Conservation (phyloP, 257 asterid genomes). For the Rubia yunnanensis region DNA sequence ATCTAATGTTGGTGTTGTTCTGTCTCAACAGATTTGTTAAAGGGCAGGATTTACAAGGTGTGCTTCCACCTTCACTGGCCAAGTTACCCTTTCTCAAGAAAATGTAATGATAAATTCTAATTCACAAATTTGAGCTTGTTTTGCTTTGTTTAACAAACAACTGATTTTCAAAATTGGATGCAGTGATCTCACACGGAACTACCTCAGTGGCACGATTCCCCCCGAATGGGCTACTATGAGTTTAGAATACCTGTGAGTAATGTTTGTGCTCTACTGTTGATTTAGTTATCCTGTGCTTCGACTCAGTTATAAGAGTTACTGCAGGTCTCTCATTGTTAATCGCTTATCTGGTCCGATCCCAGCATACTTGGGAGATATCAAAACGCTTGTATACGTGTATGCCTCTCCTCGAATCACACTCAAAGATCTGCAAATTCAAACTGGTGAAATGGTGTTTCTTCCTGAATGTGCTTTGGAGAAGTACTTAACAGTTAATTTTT, state of each 20-base stretch:
- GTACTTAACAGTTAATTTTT: neutral
- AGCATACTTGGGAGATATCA: slow-evolving; percentile 41
- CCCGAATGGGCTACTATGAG: slow-evolving; percentile 48
- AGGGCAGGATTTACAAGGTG: slow-evolving; percentile 56
- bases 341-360: slow-evolving; percentile 62
- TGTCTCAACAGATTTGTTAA: slow-evolving; percentile 27
- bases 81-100: slow-evolving; percentile 38
- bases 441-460: neutral
- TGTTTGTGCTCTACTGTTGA: neutral
- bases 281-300: neutral
- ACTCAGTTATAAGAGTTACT: neutral
- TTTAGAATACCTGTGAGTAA: slow-evolving; percentile 36
- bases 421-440: neutral
- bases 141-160: neutral
- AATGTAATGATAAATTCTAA: slow-evolving; percentile 24
- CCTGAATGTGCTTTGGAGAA: neutral
- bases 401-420: slow-evolving; percentile 8
- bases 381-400: slow-evolving; percentile 32
- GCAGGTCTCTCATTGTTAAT: slow-evolving; percentile 35
- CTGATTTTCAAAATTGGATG: neutral
- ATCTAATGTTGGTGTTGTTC: neutral
- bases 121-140: neutral
- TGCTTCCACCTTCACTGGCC: slow-evolving; percentile 48
- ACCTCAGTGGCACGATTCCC: slow-evolving; percentile 52
- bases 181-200: slow-evolving; percentile 53